These are phyloP conservation scores for Phyllosticta citriasiana DNA, from an alignment of 2,329 filamentous ascomycete species.

Conservation along the genomic window DNA sequence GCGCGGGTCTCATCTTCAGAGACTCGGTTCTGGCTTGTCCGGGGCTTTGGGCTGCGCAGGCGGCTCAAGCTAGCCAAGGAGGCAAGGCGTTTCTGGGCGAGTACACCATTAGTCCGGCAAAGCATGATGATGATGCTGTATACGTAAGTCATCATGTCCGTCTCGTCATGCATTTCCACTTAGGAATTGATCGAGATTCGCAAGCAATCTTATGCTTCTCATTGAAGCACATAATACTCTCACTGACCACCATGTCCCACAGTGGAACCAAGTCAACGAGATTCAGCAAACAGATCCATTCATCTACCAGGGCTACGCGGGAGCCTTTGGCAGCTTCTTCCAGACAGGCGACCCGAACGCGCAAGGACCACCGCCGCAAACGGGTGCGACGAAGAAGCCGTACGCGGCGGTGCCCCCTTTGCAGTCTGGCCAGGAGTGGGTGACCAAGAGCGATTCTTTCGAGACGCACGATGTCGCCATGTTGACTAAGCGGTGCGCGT, in stretches of 20 bases:
- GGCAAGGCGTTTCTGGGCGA: slow-evolving; percentile 44
- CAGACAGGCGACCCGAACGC: slow-evolving; percentile 48
- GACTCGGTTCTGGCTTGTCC: slow-evolving; percentile 52
- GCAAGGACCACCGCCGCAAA: slow-evolving; percentile 16
- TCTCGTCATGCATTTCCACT: no score
- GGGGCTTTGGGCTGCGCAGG: slow-evolving; percentile 45
- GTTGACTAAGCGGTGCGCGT: slow-evolving; percentile 41
- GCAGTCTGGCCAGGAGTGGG: slow-evolving; percentile 38
- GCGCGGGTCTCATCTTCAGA: slow-evolving; percentile 48
- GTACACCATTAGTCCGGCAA: slow-evolving; percentile 50
- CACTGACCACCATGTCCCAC: neutral
- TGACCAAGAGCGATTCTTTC: slow-evolving; percentile 40
- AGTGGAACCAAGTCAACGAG: slow-evolving; percentile 47
- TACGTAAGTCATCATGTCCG: slow-evolving; percentile 33
- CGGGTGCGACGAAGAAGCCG: slow-evolving; percentile 40
- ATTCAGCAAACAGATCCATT: slow-evolving; percentile 43
- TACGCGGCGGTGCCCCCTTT: slow-evolving; percentile 38
- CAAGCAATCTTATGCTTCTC: neutral
- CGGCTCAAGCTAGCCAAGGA: slow-evolving; percentile 29
- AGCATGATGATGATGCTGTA: slow-evolving; percentile 48
- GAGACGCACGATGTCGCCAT: slow-evolving; percentile 26
- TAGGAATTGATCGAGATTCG: neutral
- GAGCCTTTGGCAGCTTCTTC: slow-evolving; percentile 52
- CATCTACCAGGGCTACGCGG: slow-evolving; percentile 47
- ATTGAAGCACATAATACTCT: slow-evolving; percentile 1